These are phyloP conservation scores for Aspergillus haitiensis DNA, from an alignment of 495 filamentous ascomycete genomes.

Conservation along the genomic window DNA sequence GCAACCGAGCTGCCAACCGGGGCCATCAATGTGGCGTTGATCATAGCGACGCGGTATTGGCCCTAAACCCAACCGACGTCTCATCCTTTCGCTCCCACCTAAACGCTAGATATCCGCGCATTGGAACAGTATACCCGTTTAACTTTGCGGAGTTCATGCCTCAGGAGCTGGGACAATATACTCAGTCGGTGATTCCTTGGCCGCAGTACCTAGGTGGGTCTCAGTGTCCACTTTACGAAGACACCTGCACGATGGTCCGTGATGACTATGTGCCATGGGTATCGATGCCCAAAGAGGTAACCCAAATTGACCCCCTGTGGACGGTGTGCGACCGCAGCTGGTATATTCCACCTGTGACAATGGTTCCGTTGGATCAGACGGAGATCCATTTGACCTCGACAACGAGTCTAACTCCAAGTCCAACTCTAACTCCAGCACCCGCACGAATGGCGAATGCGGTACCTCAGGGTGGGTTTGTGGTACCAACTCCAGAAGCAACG, in stretches of 20 bases:
- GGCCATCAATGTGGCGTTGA: constrained; percentile 26
- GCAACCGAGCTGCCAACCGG: constrained; percentile 24
- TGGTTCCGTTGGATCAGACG: constrained; percentile 20
- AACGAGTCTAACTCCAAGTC: no score
- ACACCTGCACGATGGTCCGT: constrained; percentile 26
- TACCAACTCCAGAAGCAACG: no score
- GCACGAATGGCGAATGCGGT: no score
- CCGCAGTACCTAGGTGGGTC: constrained; percentile 27
- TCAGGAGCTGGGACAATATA: constrained; percentile 25
- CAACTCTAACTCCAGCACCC: no score
- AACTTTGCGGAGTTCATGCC: constrained; percentile 29
- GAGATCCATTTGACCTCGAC: constrained; percentile 1
- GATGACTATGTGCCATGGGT: constrained; percentile 25
- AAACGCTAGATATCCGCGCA: constrained; percentile 27
- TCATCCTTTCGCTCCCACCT: constrained; percentile 26
- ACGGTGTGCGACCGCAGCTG: constrained; percentile 19
- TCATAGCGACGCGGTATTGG: constrained; percentile 24
- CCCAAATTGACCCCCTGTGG: constrained; percentile 21
- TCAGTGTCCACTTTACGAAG: constrained; percentile 24
- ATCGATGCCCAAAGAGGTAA: constrained; percentile 15
- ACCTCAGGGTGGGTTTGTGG: no score
- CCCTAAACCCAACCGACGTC: constrained; percentile 19
- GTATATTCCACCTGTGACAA: constrained; percentile 25
- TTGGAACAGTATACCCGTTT: constrained; percentile 29
- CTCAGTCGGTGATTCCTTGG: constrained; percentile 28